These are phyloP conservation scores for Spathaspora sp. DNA, from an alignment of 1,139 yeast genomes.

Conservation along the genomic window DNA sequence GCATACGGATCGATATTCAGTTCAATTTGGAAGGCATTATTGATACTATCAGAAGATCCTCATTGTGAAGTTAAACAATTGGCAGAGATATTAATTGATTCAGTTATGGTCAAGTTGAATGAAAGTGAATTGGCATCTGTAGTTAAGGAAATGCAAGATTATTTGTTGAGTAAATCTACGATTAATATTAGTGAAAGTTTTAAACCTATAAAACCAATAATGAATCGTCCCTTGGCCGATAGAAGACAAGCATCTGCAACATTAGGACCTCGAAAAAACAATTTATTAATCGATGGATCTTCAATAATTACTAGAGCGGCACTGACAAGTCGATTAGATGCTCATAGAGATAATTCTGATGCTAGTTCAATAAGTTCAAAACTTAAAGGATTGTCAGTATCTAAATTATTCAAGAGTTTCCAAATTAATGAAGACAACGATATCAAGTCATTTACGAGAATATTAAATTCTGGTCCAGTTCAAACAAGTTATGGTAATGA, in stretches of 20 bases:
- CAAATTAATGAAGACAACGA: conserved; percentile 44
- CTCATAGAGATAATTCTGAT: conserved; percentile 21
- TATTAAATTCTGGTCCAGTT: conserved; percentile 41
- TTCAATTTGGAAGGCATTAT: conserved; percentile 82
- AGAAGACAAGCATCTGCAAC: conserved; percentile 35
- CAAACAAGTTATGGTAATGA: conserved; percentile 51
- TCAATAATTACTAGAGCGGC: conserved; percentile 30
- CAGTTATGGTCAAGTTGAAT: conserved; percentile 62
- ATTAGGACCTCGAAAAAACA: conserved; percentile 27
- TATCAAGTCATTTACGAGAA: conserved; percentile 36
- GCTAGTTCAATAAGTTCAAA: conserved; percentile 38
- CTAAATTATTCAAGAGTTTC: conserved; percentile 44
- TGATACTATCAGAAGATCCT: conserved; percentile 86
- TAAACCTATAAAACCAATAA: conserved; percentile 34
- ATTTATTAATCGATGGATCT: conserved; percentile 31
- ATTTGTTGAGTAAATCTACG: conserved; percentile 53
- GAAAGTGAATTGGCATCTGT: conserved; percentile 66
- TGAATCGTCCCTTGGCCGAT: conserved; percentile 27
- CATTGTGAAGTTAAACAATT: conserved; percentile 74
- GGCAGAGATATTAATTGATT: conserved; percentile 77
- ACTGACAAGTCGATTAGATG: conserved; percentile 26
- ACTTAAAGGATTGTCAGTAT: conserved; percentile 39
- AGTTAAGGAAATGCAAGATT: conserved; percentile 65
- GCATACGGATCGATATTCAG: conserved; percentile 87
- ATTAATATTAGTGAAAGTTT: conserved; percentile 43